Evolutionary conservation across 495 filamentous ascomycete genomes (phyloP).

Genomic region (Neurospora hispaniola): DNA sequence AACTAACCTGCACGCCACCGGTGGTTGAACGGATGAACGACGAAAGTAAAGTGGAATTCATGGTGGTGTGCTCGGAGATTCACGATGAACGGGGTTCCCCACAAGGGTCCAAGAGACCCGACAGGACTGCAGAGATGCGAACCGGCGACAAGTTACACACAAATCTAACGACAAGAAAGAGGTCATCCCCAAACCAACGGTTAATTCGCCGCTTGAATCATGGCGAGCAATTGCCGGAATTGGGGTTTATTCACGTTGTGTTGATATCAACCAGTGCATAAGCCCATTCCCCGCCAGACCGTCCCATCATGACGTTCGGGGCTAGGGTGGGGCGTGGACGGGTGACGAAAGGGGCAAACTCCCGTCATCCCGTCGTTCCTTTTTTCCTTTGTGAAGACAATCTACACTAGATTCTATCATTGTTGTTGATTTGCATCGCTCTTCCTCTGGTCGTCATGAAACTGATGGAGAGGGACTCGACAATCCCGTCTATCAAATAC

Average conservation of each 20-base stretch:
- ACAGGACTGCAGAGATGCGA: not conserved
- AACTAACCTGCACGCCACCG: not conserved
- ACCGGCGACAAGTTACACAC: not conserved
- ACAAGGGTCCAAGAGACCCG: not conserved
- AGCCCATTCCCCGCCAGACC: not conserved
- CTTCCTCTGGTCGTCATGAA: not conserved
- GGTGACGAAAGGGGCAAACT: not conserved
- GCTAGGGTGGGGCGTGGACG: not conserved
- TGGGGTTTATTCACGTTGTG: not conserved
- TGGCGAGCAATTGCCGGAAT: not conserved
- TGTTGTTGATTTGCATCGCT: not conserved
- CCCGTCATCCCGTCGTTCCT: not conserved
- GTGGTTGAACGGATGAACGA: not conserved
- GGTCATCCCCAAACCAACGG: not conserved
- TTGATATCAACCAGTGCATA: not conserved
- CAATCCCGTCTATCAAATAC: not conserved
- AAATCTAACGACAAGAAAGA: not conserved
- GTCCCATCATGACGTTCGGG: not conserved
- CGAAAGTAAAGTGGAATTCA: not conserved
- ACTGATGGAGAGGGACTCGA: not conserved
- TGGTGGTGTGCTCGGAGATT: not conserved
- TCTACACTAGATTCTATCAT: not conserved
- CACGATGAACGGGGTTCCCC: not conserved
- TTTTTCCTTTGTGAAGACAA: not conserved
- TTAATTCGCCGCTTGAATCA: not conserved